A percentile compares a stretch with the other conserved stretches of the same genome.
Evolutionary conservation across 768 basidiomycete genomes (phyloP).

Genomic region (Jaapia argillacea): DNA sequence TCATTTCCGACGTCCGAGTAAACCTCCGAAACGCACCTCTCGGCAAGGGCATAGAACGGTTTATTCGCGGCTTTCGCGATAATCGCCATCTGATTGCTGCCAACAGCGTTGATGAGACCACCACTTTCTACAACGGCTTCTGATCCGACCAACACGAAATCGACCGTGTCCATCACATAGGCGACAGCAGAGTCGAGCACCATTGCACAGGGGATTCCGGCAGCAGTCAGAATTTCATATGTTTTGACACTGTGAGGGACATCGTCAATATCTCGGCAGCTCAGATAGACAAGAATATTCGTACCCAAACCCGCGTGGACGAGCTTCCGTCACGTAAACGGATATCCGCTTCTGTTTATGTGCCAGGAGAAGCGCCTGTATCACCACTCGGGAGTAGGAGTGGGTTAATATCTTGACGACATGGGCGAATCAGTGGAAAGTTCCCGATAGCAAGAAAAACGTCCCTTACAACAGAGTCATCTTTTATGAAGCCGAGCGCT

Average conservation of each 20-base stretch:
- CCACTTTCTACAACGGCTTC: slow-evolving; percentile 98
- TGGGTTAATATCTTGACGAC: slow-evolving; percentile 81
- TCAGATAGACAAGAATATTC: slow-evolving; percentile 15
- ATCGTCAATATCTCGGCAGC: slow-evolving; percentile 5
- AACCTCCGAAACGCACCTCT: slow-evolving; percentile 43
- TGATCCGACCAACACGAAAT: slow-evolving; percentile 92
- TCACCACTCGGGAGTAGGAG: slow-evolving; percentile 92
- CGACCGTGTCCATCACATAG: slow-evolving; percentile 94
- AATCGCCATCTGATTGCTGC: slow-evolving; percentile 94
- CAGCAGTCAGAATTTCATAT: slow-evolving; percentile 75
- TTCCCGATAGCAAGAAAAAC: slow-evolving; percentile 9
- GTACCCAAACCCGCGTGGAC: slow-evolving; percentile 82
- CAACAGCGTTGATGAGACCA: slow-evolving; percentile 85
- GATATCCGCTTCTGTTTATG: slow-evolving; percentile 90
- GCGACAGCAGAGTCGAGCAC: slow-evolving; percentile 95
- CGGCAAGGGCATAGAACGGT: slow-evolving; percentile 92
- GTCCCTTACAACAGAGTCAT: slow-evolving; percentile 70
- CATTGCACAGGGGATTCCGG: slow-evolving; percentile 91
- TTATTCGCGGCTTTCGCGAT: slow-evolving; percentile 92
- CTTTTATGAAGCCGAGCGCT: slow-evolving; percentile 88
- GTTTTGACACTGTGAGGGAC: slow-evolving; percentile 67
- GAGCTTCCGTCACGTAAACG: slow-evolving; percentile 95
- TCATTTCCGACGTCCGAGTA: background rate
- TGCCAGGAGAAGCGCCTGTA: slow-evolving; percentile 84
- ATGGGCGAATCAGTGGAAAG: slow-evolving; percentile 7